Conservation (phyloP, 2,329 filamentous ascomycete genomes). For the Hypoxylon sp. region DNA sequence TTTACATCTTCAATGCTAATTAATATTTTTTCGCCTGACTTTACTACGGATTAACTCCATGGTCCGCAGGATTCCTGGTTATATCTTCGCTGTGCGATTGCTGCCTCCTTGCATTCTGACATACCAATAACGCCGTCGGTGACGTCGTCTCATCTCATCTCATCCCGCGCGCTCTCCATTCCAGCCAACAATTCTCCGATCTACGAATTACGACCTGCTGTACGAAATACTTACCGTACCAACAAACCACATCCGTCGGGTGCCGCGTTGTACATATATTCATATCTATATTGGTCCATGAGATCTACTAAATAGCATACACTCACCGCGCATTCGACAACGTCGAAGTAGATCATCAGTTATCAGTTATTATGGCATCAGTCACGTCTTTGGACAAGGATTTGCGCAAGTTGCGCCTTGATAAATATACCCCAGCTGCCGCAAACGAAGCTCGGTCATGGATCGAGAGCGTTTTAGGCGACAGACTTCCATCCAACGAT, state of each 20-base stretch:
- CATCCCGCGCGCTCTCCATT: conserved; percentile 33
- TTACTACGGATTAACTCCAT: conserved; percentile 15
- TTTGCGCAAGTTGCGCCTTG: conserved; percentile 91
- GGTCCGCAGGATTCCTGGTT: conserved; percentile 17
- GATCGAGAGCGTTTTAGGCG: conserved; percentile 86
- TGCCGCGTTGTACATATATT: conserved; percentile 26
- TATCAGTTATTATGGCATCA: conserved; percentile 80
- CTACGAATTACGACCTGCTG: conserved; percentile 18
- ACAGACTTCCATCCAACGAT: conserved; percentile 79
- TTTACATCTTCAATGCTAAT: conserved; percentile 12
- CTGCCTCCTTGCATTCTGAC: background rate
- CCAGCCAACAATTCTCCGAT: conserved; percentile 35
- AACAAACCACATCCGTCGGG: conserved; percentile 17
- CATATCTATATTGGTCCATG: conserved; percentile 16
- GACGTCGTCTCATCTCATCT: conserved; percentile 42
- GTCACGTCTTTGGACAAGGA: conserved; percentile 95
- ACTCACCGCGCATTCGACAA: conserved; percentile 7
- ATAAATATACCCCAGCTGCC: conserved; percentile 91
- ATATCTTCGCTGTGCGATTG: conserved; percentile 9
- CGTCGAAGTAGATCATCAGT: conserved; percentile 18
- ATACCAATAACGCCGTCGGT: conserved; percentile 31
- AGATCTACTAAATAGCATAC: conserved; percentile 6
- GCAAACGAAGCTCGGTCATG: conserved; percentile 87
- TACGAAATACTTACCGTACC: conserved; percentile 28
- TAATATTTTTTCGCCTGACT: conserved; percentile 1